Conservation (phyloP, 2,329 filamentous ascomycete genomes). For the Talaromyces sp. region DNA sequence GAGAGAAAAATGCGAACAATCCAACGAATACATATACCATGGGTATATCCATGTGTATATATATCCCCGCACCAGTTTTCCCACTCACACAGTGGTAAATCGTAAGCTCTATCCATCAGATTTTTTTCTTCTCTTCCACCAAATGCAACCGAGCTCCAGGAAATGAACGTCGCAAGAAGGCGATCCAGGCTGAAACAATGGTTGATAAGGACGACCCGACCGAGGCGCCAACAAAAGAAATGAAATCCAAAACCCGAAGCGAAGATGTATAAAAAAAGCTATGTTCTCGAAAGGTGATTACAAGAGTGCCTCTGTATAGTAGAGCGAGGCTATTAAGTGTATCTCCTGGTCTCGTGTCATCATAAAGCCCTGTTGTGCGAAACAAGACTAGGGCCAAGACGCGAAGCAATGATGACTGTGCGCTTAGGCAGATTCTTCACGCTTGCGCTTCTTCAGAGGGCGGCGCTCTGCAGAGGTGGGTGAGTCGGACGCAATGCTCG, state of each 20-base stretch:
- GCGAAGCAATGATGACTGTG: not conserved
- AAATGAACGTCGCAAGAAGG: not conserved
- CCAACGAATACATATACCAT: slow-evolving; percentile 6
- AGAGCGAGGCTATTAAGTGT: slow-evolving; percentile 11
- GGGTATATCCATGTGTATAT: slow-evolving; percentile 13
- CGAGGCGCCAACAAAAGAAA: slow-evolving; percentile 12
- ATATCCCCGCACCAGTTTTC: slow-evolving; percentile 19
- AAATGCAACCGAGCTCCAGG: not conserved
- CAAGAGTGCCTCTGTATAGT: slow-evolving; percentile 4
- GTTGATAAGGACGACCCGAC: slow-evolving; percentile 2
- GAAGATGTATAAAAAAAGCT: slow-evolving; percentile 1
- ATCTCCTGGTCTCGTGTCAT: slow-evolving; percentile 36
- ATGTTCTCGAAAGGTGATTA: slow-evolving; percentile 12
- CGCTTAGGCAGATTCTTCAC: slow-evolving; percentile 55
- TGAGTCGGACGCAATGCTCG: slow-evolving; percentile 27
- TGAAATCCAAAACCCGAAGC: slow-evolving; percentile 2
- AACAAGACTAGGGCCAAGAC: not conserved
- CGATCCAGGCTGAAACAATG: not conserved
- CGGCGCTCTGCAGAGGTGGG: slow-evolving; percentile 34
- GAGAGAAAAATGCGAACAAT: slow-evolving; percentile 38
- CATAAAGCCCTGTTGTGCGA: slow-evolving; percentile 20
- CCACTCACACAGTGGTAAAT: slow-evolving; percentile 15
- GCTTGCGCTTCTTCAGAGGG: slow-evolving; percentile 73
- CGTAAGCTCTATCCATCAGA: slow-evolving; percentile 16
- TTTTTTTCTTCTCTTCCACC: not conserved